A percentile compares a stretch with the other conserved stretches of the same genome.
Evolutionary conservation across 768 basidiomycete genomes (phyloP).

Genomic region (Ramaria sp.): DNA sequence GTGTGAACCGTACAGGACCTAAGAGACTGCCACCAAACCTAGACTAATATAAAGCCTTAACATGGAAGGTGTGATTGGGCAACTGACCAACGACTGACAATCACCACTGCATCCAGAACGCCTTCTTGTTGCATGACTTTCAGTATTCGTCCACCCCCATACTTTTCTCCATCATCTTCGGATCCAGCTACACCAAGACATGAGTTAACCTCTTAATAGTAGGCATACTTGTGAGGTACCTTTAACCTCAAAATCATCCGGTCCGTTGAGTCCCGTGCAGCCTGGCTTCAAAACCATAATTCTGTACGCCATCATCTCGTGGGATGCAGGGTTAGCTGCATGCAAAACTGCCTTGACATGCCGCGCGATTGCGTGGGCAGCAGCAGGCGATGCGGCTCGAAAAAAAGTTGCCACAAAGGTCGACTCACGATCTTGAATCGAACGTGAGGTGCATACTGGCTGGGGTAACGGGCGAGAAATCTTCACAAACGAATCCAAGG

Average conservation of each 20-base stretch:
- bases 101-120: conserved; percentile 66
- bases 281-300: conserved; percentile 63
- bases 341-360: conserved; percentile 52
- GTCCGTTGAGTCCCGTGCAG: conserved; percentile 52
- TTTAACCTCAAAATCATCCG: conserved; percentile 65
- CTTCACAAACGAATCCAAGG: conserved; percentile 44
- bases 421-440: conserved; percentile 66
- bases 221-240: conserved; percentile 12
- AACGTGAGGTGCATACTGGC: conserved; percentile 50
- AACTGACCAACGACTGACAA: conserved; percentile 68
- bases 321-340: conserved; percentile 45
- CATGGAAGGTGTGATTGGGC: background rate
- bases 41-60: background rate
- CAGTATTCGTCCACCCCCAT: conserved; percentile 52
- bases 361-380: conserved; percentile 38
- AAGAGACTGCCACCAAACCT: conserved; percentile 80
- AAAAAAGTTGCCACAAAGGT: conserved; percentile 60
- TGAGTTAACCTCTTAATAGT: background rate
- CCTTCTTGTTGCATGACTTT: conserved; percentile 61
- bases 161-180: conserved; percentile 72
- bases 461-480: conserved; percentile 34
- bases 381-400: conserved; percentile 38
- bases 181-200: conserved; percentile 24
- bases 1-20: conserved; percentile 62
- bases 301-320: conserved; percentile 73